Evolutionary conservation across 1,284 basidiomycete genomes (phyloP).

Genomic region (Puccinia horiana): DNA sequence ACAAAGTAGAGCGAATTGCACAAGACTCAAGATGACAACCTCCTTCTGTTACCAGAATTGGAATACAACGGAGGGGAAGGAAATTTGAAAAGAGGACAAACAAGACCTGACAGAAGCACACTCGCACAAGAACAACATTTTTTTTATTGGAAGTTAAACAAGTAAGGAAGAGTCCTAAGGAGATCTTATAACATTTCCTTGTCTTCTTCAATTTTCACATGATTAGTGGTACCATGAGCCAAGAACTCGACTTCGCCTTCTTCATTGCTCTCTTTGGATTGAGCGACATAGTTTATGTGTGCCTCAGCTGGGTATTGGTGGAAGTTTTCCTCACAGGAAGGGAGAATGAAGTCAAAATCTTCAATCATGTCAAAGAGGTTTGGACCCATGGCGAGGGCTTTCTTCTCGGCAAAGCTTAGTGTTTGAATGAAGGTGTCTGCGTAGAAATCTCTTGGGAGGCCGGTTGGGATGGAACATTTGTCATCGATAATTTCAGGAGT

Average conservation of each 20-base stretch:
- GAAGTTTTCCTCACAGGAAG: background rate
- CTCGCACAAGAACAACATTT: background rate
- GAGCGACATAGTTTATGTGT: background rate
- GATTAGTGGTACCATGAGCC: background rate
- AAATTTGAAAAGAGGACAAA: too few relatives aligned
- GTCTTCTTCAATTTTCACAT: constrained; percentile 24
- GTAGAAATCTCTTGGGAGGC: constrained; percentile 37
- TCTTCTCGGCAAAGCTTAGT: constrained; percentile 21
- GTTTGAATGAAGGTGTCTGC: background rate
- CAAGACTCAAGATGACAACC: too few relatives aligned
- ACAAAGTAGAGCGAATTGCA: too few relatives aligned
- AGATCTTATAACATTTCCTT: background rate
- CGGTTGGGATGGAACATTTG: constrained; percentile 15
- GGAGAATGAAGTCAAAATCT: constrained; percentile 11
- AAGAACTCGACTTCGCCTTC: background rate
- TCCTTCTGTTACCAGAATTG: too few relatives aligned
- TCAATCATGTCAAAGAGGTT: background rate
- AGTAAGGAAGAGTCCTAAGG: background rate
- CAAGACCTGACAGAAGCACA: too few relatives aligned
- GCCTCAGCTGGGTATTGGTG: background rate
- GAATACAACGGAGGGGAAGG: too few relatives aligned
- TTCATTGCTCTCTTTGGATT: background rate
- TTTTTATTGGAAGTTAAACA: background rate
- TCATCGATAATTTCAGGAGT: background rate
- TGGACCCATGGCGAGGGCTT: background rate